These are phyloP conservation scores for Kuraishia capsulata DNA, from an alignment of 805 yeast genomes.

Conservation along the genomic window DNA sequence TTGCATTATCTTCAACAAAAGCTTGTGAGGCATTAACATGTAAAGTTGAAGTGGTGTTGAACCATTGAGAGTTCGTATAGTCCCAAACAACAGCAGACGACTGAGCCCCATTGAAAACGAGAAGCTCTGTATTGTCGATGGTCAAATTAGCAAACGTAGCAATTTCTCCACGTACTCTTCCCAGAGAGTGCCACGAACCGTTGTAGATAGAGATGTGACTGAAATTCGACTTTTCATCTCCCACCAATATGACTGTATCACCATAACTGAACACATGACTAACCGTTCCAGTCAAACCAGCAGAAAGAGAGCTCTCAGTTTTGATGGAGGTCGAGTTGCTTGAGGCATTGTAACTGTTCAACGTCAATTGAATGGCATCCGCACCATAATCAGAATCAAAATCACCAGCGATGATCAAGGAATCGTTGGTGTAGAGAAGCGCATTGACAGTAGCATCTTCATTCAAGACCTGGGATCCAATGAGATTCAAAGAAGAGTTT, in stretches of 20 bases:
- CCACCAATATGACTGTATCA: conserved; percentile 33
- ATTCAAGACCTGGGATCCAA: conserved; percentile 27
- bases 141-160: conserved; percentile 23
- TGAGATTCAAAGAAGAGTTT: conserved; percentile 34
- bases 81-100: conserved; percentile 30
- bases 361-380: conserved; percentile 24
- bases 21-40: conserved; percentile 23
- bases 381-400: conserved; percentile 27
- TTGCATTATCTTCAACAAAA: conserved; percentile 5
- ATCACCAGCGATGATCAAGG: conserved; percentile 41
- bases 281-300: conserved; percentile 32
- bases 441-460: conserved; percentile 30
- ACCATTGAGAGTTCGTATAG: conserved; percentile 25
- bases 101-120: conserved; percentile 25
- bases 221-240: conserved; percentile 22
- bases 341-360: conserved; percentile 13
- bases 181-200: conserved; percentile 32
- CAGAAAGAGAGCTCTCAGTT: conserved; percentile 14
- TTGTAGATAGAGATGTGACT: conserved; percentile 28
- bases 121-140: conserved; percentile 29
- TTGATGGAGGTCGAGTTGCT: conserved; percentile 5
- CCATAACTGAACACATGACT: conserved; percentile 17
- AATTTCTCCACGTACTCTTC: conserved; percentile 11
- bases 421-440: conserved; percentile 19
- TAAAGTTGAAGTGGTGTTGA: conserved; percentile 15